phyloP scores from a whole-genome alignment of 352 stramenopile genomes.

The Phytophthora meadii region DNA sequence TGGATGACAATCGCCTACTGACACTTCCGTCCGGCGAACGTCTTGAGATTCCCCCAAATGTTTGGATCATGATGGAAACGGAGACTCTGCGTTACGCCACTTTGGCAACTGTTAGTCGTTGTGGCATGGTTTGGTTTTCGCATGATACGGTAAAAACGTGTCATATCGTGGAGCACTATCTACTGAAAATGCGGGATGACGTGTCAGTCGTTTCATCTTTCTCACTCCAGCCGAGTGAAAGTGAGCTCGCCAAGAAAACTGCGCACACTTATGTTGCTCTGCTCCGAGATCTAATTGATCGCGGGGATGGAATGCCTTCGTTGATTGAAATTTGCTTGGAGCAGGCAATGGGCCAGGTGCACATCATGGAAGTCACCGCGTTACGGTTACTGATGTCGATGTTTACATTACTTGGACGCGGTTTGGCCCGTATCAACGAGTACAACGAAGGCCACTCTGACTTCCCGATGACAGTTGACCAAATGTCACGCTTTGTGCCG shows the following conservation, averaged over 20 bases:
- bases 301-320: constrained; percentile 59
- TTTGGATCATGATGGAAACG: constrained; percentile 99
- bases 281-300: constrained; percentile 65
- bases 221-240: constrained; percentile 69
- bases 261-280: constrained; percentile 70
- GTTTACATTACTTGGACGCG: constrained; percentile 95
- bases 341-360: constrained; percentile 89
- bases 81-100: constrained; percentile 99
- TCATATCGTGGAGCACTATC: constrained; percentile 92
- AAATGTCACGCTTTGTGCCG: constrained; percentile 95
- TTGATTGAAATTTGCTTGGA: constrained; percentile 94
- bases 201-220: constrained; percentile 70
- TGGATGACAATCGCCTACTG: constrained; percentile 99
- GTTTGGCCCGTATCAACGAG: constrained; percentile 95
- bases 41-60: constrained; percentile 97
- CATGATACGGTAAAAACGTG: constrained; percentile 94
- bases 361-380: constrained; percentile 97
- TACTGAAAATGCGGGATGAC: constrained; percentile 77
- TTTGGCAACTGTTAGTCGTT: constrained; percentile 99
- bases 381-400: constrained; percentile 96
- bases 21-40: constrained; percentile 99
- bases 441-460: constrained; percentile 99
- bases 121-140: constrained; percentile 99
- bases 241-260: constrained; percentile 70
- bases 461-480: constrained; percentile 97